These are phyloP conservation scores for Metschnikowia lachancei DNA, from an alignment of 805 yeast genomes.

Conservation along the genomic window DNA sequence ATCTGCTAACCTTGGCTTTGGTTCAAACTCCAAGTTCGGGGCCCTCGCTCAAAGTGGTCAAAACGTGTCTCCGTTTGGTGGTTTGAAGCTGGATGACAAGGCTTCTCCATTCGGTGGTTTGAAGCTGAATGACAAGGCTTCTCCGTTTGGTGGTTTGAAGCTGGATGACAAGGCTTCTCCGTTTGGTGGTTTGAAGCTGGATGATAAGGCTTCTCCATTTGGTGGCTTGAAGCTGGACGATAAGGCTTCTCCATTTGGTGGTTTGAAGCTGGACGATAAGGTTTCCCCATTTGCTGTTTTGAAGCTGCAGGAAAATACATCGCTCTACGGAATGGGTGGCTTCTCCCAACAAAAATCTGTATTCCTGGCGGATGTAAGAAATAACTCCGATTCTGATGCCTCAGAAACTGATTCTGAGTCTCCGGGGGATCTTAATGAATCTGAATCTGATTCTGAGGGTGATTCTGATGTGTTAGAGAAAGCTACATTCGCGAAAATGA, in stretches of 20 bases:
- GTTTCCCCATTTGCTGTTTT: conserved; percentile 5
- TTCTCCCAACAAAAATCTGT: not conserved
- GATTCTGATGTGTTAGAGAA: not conserved
- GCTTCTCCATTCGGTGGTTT: conserved; percentile 6
- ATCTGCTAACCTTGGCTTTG: conserved; percentile 2
- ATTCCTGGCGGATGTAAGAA: not conserved
- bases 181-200: not conserved
- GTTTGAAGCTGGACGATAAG: not conserved
- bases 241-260: not conserved
- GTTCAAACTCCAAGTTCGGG: conserved; percentile 10
- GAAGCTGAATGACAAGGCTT: not conserved
- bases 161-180: conserved; percentile 1
- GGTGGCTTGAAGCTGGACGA: conserved; percentile 1
- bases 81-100: conserved; percentile 1
- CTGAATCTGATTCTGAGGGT: not conserved
- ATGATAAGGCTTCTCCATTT: conserved; percentile 3
- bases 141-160: not conserved
- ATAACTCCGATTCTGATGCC: conserved; percentile 7
- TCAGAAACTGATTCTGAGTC: conserved; percentile 4
- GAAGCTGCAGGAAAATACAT: not conserved
- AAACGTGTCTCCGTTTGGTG: conserved; percentile 7
- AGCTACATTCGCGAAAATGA: conserved; percentile 1
- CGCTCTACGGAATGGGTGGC: not conserved
- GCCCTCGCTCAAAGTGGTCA: not conserved
- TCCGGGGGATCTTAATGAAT: not conserved